Evolutionary conservation across 768 basidiomycete genomes (phyloP).

Genomic region (Rhodocollybia butyracea): DNA sequence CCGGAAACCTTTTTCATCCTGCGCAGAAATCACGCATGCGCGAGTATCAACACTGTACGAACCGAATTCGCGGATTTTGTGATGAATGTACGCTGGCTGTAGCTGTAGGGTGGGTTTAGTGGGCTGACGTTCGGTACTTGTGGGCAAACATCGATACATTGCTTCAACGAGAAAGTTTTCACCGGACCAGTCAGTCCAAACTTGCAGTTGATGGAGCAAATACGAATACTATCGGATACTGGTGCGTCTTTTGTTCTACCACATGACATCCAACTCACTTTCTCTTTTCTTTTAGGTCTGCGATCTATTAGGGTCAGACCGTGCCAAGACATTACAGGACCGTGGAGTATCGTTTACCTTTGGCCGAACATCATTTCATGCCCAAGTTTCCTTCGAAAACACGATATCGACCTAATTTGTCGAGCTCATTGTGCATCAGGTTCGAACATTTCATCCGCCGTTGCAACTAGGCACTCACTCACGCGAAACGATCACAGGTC

Average conservation of each 20-base stretch:
- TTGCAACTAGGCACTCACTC: neutral
- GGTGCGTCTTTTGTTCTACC: constrained; percentile 46
- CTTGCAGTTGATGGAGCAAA: constrained; percentile 99
- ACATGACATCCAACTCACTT: constrained; percentile 8
- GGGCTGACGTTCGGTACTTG: neutral
- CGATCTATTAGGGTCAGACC: constrained; percentile 98
- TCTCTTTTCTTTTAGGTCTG: constrained; percentile 57
- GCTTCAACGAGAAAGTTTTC: constrained; percentile 99
- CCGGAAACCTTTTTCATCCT: constrained; percentile 99
- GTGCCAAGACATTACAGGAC: constrained; percentile 98
- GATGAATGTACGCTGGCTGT: constrained; percentile 82
- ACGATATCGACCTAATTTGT: constrained; percentile 99
- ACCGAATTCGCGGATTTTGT: constrained; percentile 99
- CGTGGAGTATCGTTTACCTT: constrained; percentile 99
- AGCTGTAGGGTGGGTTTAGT: neutral
- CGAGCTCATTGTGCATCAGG: constrained; percentile 98
- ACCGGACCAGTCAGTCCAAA: constrained; percentile 96
- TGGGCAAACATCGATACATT: constrained; percentile 99
- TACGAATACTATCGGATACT: constrained; percentile 96
- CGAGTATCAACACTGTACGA: too few species aligned
- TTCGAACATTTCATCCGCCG: constrained; percentile 32
- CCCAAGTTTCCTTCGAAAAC: constrained; percentile 99
- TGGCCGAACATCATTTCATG: constrained; percentile 94
- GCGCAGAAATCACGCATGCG: constrained; percentile 98
- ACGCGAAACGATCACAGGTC: constrained; percentile 49